A percentile compares a stretch with the other conserved stretches of the same genome.
Conservation (phyloP, 2,329 filamentous ascomycete genomes). For the Aureobasidium melanogenum region DNA sequence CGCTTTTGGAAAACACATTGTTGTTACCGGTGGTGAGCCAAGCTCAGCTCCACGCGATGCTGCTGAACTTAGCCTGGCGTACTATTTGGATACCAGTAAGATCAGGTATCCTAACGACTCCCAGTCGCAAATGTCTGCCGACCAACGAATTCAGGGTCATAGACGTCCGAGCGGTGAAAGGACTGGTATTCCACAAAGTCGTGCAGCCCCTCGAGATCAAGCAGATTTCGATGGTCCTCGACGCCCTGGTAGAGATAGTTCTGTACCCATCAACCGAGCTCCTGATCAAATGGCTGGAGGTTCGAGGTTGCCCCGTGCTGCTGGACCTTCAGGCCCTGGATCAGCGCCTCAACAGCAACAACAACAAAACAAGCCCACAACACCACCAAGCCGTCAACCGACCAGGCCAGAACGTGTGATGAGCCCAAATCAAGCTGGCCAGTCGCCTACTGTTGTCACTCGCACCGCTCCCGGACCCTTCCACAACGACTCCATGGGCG, state of each 20-base stretch:
- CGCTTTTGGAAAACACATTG: conserved; percentile 80
- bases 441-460: not conserved
- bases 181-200: conserved; percentile 14
- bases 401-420: conserved; percentile 12
- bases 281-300: conserved; percentile 34
- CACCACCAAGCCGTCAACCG: conserved; percentile 11
- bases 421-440: not conserved
- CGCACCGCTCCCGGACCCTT: conserved; percentile 3
- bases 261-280: conserved; percentile 19
- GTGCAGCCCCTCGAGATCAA: conserved; percentile 19
- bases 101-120: conserved; percentile 79
- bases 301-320: conserved; percentile 53
- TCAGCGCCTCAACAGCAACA: conserved; percentile 44
- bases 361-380: conserved; percentile 34
- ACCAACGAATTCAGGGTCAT: conserved; percentile 22
- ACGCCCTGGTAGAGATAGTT: conserved; percentile 20
- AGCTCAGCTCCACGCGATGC: conserved; percentile 75
- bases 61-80: conserved; percentile 78
- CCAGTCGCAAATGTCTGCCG: conserved; percentile 24
- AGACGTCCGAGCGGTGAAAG: conserved; percentile 26
- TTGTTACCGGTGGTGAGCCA: conserved; percentile 88
- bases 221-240: conserved; percentile 17
- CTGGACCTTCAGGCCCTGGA: conserved; percentile 46
- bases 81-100: conserved; percentile 88
- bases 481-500: not conserved